Evolutionary conservation across 1,284 basidiomycete genomes (phyloP).

Genomic region (Meira miltonrushii): DNA sequence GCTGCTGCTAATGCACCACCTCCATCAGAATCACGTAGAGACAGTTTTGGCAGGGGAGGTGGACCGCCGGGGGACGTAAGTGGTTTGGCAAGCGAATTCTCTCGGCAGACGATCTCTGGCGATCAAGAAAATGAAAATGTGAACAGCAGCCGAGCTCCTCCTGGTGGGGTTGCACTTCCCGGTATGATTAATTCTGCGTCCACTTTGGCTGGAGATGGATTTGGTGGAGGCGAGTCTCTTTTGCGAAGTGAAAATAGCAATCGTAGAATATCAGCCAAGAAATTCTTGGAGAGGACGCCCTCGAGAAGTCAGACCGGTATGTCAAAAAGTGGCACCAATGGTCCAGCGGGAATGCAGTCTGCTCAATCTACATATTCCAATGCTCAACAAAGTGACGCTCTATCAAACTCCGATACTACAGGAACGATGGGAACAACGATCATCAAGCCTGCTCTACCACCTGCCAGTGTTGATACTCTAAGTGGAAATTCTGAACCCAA

Average conservation of each 20-base stretch:
- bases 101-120: background rate
- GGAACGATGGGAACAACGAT: background rate
- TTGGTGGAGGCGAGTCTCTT: no score
- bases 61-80: background rate
- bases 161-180: conserved; percentile 20
- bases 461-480: background rate
- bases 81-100: no score
- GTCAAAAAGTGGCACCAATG: conserved; percentile 17
- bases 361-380: no score
- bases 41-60: background rate
- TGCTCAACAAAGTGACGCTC: no score
- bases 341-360: background rate
- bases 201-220: background rate
- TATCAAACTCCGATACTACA: background rate
- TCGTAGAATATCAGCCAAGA: conserved; percentile 34
- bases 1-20: background rate
- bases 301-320: conserved; percentile 14
- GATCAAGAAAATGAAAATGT: background rate
- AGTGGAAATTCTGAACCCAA: conserved; percentile 33
- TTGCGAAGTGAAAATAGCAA: conserved; percentile 7
- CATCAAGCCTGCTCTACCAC: background rate
- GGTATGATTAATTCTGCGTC: conserved; percentile 16
- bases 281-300: conserved; percentile 42
- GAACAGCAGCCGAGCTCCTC: conserved; percentile 13
- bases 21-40: background rate